Evolutionary conservation across 371 early-diverging fungal genomes (phyloP), one percentile per base, ranked within the genome.

Genomic region (Conidiobolus incongruus): DNA sequence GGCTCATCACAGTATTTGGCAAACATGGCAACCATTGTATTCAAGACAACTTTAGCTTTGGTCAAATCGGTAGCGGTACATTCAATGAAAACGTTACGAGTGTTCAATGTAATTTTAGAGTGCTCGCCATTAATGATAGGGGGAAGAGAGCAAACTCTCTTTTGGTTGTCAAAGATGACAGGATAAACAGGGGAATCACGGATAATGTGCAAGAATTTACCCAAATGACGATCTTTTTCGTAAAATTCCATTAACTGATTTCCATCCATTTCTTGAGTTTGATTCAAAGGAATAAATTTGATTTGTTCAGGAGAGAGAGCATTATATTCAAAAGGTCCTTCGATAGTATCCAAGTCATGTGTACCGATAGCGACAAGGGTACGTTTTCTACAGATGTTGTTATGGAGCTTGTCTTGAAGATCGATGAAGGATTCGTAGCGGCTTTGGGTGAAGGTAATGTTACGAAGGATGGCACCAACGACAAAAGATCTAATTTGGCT

Each of bases 41-140:
- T 90, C 39, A 96, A 70, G 10, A 80, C 93, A 47, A 81, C 74
- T 50, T 81, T 80, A 47, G 81, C 93, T 70, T 94, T 96, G 52
- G 89, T 89, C 48, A 83, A 53, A 60, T 98, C 97, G 19, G 92
- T 95, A 12, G 94, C 97, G 10, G 99, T 99, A 55, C 88, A 79
- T 62, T 99, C 99, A 53, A 99, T 87, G 49, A 99, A 83, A 35
- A 99, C 81, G 54, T 99, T 96, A 66, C 81, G 91, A 34, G 99
- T 99, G 22, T 81, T 63, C 45, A 84, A 59, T 21, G 77, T 78
- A 59, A 99, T 98, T 70, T 98, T 99, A 47, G 93, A 88, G 58
- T 83, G 83, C 43, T 99, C 81, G 47, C 87, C 76, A 77, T 99
- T 99, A 68, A 99, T 98, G 56, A 99, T 84, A 23, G 99, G 99